Percentiles rank a stretch among this genome's conserved stretches.
Evolutionary conservation across 1,284 basidiomycete genomes (phyloP).

Genomic region (Sporisorium exsertum): DNA sequence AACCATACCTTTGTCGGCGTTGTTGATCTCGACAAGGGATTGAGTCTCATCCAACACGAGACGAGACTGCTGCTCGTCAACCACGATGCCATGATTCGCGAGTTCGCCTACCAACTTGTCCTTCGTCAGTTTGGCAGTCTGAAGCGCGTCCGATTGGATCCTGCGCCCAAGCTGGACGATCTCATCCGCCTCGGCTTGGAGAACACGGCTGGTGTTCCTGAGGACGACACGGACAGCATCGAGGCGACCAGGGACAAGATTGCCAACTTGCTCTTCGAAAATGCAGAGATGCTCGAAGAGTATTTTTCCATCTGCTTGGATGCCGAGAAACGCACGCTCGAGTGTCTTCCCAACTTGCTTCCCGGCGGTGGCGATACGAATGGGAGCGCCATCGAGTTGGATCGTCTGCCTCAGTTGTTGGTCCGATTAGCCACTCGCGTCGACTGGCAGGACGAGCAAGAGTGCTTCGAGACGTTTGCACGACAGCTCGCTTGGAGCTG

Average conservation of each 20-base stretch:
- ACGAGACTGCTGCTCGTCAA: conserved; percentile 91
- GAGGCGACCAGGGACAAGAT: conserved; percentile 57
- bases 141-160: conserved; percentile 81
- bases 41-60: conserved; percentile 86
- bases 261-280: conserved; percentile 69
- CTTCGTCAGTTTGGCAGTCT: conserved; percentile 91
- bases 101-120: conserved; percentile 93
- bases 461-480: conserved; percentile 86
- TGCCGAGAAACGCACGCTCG: conserved; percentile 76
- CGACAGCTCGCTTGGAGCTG: conserved; percentile 77
- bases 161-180: conserved; percentile 79
- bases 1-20: conserved; percentile 94
- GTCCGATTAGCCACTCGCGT: conserved; percentile 74
- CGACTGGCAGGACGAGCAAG: conserved; percentile 84
- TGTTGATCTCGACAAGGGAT: conserved; percentile 80
- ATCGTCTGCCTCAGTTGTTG: conserved; percentile 57
- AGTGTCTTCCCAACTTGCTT: conserved; percentile 83
- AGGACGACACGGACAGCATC: conserved; percentile 69
- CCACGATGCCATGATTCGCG: conserved; percentile 77
- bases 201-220: conserved; percentile 73
- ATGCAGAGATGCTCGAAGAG: conserved; percentile 87
- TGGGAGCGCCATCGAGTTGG: conserved; percentile 78
- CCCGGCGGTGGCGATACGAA: conserved; percentile 76
- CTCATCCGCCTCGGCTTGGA: conserved; percentile 84
- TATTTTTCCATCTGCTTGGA: conserved; percentile 81